Evolutionary conservation across 2,329 filamentous ascomycete species (phyloP).

Genomic region (Coniochaeta pulveracea): DNA sequence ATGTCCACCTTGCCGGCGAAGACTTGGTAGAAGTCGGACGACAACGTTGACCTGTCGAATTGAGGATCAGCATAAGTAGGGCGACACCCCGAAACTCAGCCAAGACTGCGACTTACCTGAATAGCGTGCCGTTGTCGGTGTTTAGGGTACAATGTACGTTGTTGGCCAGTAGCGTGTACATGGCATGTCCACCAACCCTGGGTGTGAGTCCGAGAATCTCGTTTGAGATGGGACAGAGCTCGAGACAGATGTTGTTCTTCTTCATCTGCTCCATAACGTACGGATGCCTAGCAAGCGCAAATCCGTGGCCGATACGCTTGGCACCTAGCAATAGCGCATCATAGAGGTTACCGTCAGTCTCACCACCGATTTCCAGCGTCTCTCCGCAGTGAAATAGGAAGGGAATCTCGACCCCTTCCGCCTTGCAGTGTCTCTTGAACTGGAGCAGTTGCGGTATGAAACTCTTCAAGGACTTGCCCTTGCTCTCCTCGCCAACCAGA

Average conservation of each 20-base stretch:
- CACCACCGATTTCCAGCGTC: constrained; percentile 54
- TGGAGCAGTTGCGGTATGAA: constrained; percentile 43
- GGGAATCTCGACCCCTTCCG: constrained; percentile 43
- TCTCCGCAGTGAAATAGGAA: constrained; percentile 72
- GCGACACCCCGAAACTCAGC: background rate
- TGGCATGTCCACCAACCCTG: constrained; percentile 51
- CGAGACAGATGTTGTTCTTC: constrained; percentile 53
- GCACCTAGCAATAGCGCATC: constrained; percentile 55
- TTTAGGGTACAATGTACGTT: constrained; percentile 64
- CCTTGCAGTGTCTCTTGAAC: constrained; percentile 41
- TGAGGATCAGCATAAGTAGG: background rate
- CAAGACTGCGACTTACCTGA: constrained; percentile 38
- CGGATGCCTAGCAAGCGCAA: constrained; percentile 55
- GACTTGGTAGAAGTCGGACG: constrained; percentile 68
- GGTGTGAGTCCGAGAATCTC: constrained; percentile 62
- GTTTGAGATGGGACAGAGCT: constrained; percentile 68
- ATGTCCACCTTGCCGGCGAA: constrained; percentile 59
- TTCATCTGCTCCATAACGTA: constrained; percentile 56
- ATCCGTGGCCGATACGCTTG: constrained; percentile 65
- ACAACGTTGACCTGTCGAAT: constrained; percentile 48
- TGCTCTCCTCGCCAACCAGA: constrained; percentile 56
- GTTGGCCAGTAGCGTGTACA: constrained; percentile 59
- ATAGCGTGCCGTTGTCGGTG: constrained; percentile 65
- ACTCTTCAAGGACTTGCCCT: constrained; percentile 45
- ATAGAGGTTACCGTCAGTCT: constrained; percentile 55